Base-by-base conservation (phyloP, 1,139 yeast genomes). In the Ogataea hybrid region DNA sequence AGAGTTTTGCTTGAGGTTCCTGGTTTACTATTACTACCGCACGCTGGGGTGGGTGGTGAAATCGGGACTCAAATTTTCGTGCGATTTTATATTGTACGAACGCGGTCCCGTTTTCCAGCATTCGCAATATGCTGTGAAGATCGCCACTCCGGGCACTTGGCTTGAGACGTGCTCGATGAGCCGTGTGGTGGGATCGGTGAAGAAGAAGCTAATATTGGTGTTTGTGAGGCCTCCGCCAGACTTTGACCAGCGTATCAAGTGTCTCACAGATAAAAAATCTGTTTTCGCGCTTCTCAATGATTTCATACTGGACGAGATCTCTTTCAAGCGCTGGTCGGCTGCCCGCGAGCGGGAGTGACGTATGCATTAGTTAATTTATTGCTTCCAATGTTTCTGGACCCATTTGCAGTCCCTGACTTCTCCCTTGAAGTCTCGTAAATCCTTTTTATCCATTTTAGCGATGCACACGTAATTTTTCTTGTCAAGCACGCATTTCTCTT, bases 61-160 rank as follows among this genome's bases (percentile, higher is more conserved):
- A 46, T 78, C 90, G 0, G 98, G 97, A 0, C 77, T 90, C 44
- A 92, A 92, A 60, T 92, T 92, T 63, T 96, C 97, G 2, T 77
- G 87, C 17, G 95, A 90, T 53, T 82, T 71, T 62, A 67, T 92
- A 15, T 68, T 92, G 6, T 92, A 92, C 61, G 79, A 83, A 43
- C 71, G 92, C 44, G 99, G 99, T 0, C 98, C 98, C 8, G 97
- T 97, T 1, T 89, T 90, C 59, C 78, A 84, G 35, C 99, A 92
- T 61, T 97, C 98, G 0, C 96, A 89, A 55, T 87, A 79, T 61
- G 87, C 94, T 4, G 50, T 64, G 2, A 51, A 44, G 17, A 45
- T 58, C 10, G 37, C 52, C 8, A 9, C 31, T 14, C 47, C 53
- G 5, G 58, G 56, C n/a, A 69, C 70, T 38, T 84, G 92, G 84